Base-by-base conservation (phyloP, 2,329 filamentous ascomycete genomes). In the Kalaharituber pfeilii region DNA sequence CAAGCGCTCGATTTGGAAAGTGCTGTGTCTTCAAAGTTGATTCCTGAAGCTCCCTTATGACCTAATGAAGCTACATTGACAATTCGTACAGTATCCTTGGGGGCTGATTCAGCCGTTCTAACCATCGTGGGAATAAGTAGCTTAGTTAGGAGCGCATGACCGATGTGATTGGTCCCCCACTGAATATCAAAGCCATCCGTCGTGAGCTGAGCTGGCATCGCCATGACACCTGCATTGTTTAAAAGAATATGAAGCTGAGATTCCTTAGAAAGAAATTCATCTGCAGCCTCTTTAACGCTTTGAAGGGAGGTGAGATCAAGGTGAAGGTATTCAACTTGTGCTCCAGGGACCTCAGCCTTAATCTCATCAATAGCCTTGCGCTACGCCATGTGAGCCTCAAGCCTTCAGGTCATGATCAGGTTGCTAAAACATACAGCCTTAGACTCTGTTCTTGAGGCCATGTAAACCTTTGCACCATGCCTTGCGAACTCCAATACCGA, bases 141-240 rank as follows among this genome's bases (percentile, higher is more conserved):
- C 33, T 70, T 69, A 0, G 72, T 71, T 25, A 75, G 64, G 9
- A 73, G 61, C 59, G 74, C 74, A 28, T 75, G 71, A 0, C 71
- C 70, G 11, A 76, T 57, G 56, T 75, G 69, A 61, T 76, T 76
- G n/a, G 69, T 68, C 6, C 69, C 72, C 2, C 73, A 67, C 53
- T 73, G 66, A 3, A 63, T 60, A 52, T 71, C 69, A 22, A 28
- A 29, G 47, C 27, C 27, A 42, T 60, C 54, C 15, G 52, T 53
- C 9, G 58, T 58, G 26, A 56, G 25, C 20, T 56, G 47, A 30
- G 45, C 54, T 20, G 53, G 51, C 1, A 54, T 66, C 29, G 54
- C 69, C 65, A 67, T 70, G 27, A 69, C 64, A 15, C 66, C 67
- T 1, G 67, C 67, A 44, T 66, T 66, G 49, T 57, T 62, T 44